Evolutionary conservation across 1,284 basidiomycete genomes (phyloP).

Genomic region (Microbotryum intermedium): DNA sequence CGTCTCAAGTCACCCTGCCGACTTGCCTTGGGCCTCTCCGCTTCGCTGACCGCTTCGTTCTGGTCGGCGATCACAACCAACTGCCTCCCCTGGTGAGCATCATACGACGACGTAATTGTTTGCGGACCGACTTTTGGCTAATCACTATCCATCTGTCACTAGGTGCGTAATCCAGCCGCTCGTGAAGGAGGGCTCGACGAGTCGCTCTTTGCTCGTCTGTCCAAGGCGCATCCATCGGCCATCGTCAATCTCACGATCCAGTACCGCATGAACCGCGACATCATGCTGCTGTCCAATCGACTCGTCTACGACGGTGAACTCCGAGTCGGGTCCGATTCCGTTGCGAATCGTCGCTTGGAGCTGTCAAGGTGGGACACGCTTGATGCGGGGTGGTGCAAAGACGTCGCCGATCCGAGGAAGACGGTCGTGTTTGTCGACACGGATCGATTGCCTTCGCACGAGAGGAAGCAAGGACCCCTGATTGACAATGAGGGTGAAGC

Average conservation of each 20-base stretch:
- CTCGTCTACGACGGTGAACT: slow-evolving; percentile 77
- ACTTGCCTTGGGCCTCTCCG: slow-evolving; percentile 89
- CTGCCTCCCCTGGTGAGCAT: slow-evolving; percentile 74
- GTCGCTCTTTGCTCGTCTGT: slow-evolving; percentile 80
- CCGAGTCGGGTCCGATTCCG: slow-evolving; percentile 62
- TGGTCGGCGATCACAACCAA: slow-evolving; percentile 96
- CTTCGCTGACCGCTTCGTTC: slow-evolving; percentile 79
- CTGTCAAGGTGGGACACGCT: slow-evolving; percentile 44
- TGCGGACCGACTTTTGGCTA: not conserved
- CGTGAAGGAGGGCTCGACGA: slow-evolving; percentile 76
- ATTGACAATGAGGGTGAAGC: slow-evolving; percentile 84
- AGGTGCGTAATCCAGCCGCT: slow-evolving; percentile 74
- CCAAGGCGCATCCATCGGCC: slow-evolving; percentile 71
- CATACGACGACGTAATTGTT: not conserved
- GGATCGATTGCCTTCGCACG: slow-evolving; percentile 62
- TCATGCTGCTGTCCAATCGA: slow-evolving; percentile 86
- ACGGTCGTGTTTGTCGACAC: slow-evolving; percentile 89
- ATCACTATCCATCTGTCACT: not conserved
- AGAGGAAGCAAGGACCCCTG: slow-evolving; percentile 74
- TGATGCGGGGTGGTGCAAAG: slow-evolving; percentile 52
- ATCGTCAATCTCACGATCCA: slow-evolving; percentile 77
- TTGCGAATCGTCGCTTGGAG: slow-evolving; percentile 55
- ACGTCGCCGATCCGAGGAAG: slow-evolving; percentile 62
- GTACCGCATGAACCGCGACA: slow-evolving; percentile 95
- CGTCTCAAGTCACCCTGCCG: slow-evolving; percentile 92